Percentiles rank a stretch among this genome's conserved stretches.
Conservation (phyloP, 768 basidiomycete species). For the Termitomyces sp. region DNA sequence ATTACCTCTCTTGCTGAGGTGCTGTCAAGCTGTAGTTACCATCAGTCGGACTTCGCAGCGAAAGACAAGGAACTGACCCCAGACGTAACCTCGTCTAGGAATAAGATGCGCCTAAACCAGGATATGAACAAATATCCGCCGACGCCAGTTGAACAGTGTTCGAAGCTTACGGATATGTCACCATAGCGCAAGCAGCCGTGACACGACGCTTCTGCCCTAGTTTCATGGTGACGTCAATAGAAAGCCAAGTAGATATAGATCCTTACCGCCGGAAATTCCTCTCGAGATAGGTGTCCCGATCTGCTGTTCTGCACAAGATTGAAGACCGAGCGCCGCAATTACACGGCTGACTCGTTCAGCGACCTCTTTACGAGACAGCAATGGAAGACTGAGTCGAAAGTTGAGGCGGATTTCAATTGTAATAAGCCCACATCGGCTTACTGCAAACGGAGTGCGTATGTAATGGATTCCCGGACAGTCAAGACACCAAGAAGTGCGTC, state of each 20-base stretch:
- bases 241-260: background rate
- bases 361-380: conserved; percentile 30
- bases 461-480: conserved; percentile 51
- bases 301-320: conserved; percentile 38
- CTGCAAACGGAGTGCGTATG: conserved; percentile 47
- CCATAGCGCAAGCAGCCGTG: conserved; percentile 54
- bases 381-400: conserved; percentile 24
- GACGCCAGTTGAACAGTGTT: background rate
- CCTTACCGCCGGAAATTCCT: conserved; percentile 51
- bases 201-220: conserved; percentile 58
- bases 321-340: conserved; percentile 41
- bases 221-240: background rate
- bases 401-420: background rate
- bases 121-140: background rate
- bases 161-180: conserved; percentile 42
- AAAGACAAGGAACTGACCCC: conserved; percentile 27
- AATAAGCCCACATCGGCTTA: conserved; percentile 16
- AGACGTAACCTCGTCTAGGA: conserved; percentile 60
- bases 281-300: conserved; percentile 56
- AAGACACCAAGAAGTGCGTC: conserved; percentile 54
- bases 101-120: conserved; percentile 38
- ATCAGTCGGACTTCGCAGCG: background rate
- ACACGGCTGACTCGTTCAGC: conserved; percentile 36
- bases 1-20: conserved; percentile 39
- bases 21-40: conserved; percentile 35